Evolutionary conservation across 2,329 filamentous ascomycete genomes (phyloP), one percentile per base, ranked within the genome.

Genomic region (Fusarium lateritium): DNA sequence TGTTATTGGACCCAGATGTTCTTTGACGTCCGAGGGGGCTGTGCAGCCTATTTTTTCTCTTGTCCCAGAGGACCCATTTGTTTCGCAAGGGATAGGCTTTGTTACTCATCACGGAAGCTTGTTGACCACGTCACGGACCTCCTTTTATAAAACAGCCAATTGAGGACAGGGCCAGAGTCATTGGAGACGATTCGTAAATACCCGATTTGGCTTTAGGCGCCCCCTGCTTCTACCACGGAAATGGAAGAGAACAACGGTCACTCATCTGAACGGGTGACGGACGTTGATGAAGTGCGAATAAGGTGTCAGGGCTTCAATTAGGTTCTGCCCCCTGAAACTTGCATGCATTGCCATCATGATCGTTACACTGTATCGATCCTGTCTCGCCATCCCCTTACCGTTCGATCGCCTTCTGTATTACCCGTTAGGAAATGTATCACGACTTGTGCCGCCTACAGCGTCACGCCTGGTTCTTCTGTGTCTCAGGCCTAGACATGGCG

Each of bases 91-190:
- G 61, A 52, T 60, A 38, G 57, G 50, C 40, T 51, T 58, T 60
- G 36, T 56, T 65, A 61, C 53, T 69, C 47, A 56, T 66, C 42
- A 42, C 50, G 56, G 56, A 65, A 50, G 50, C 51, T 56, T 45
- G 47, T 56, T 45, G 47, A 66, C 71, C 71, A 73, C 71, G 71
- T 73, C 71, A 73, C 67, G 58, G 67, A 47, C 67, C 67, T 69
- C 62, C 58, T 70, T 67, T 70, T 28, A 26, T 36, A 44, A 47
- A 17, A 57, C 44, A 51, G 3, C 71, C 71, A 73, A 74, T 74
- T 19, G 55, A 55, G 17, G n/a, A 6, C 33, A 21, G 38, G 42
- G 42, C 13, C 46, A 73, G 71, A 72, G 67, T 73, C 71, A 73
- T 73, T 61, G 33, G 31, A 40, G 24, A 63, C 45, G n/a, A 33